These are phyloP conservation scores for Neckera pumila DNA, from an alignment of 225 moss, liverwort and hornwort genomes.

Conservation along the genomic window DNA sequence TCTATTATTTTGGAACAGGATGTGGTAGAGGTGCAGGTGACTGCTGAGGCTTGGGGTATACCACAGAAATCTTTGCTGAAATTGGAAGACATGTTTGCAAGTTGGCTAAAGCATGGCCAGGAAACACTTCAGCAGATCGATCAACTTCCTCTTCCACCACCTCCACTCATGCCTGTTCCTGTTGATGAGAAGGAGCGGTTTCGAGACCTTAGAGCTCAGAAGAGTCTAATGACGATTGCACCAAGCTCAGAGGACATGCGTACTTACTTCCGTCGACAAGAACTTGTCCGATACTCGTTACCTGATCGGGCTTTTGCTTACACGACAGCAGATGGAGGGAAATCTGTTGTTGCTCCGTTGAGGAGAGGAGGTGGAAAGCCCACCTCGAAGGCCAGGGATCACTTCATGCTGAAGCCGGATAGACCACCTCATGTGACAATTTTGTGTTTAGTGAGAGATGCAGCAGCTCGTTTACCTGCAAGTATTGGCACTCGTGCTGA, in stretches of 20 bases:
- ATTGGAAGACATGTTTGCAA: slow-evolving; percentile 76
- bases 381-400: slow-evolving; percentile 73
- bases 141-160: slow-evolving; percentile 67
- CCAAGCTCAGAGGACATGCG: slow-evolving; percentile 75
- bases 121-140: slow-evolving; percentile 69
- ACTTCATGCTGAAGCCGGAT: slow-evolving; percentile 76
- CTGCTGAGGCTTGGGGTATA: slow-evolving; percentile 66
- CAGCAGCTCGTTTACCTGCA: slow-evolving; percentile 74
- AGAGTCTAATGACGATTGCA: slow-evolving; percentile 69
- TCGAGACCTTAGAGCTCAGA: slow-evolving; percentile 69
- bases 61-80: slow-evolving; percentile 59
- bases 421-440: slow-evolving; percentile 79
- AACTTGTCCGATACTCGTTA: slow-evolving; percentile 62
- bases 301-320: slow-evolving; percentile 72
- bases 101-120: slow-evolving; percentile 75
- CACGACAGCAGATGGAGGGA: slow-evolving; percentile 66
- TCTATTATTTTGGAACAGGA: slow-evolving; percentile 33
- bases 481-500: slow-evolving; percentile 84
- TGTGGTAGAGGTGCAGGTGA: slow-evolving; percentile 44
- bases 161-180: slow-evolving; percentile 49
- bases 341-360: slow-evolving; percentile 70
- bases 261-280: slow-evolving; percentile 64
- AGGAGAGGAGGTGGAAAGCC: slow-evolving; percentile 76
- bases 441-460: slow-evolving; percentile 76
- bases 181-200: slow-evolving; percentile 76